phyloP scores from a whole-genome alignment of 2,329 filamentous ascomycete species.

The Neophaeococcomyces mojaviensis region DNA sequence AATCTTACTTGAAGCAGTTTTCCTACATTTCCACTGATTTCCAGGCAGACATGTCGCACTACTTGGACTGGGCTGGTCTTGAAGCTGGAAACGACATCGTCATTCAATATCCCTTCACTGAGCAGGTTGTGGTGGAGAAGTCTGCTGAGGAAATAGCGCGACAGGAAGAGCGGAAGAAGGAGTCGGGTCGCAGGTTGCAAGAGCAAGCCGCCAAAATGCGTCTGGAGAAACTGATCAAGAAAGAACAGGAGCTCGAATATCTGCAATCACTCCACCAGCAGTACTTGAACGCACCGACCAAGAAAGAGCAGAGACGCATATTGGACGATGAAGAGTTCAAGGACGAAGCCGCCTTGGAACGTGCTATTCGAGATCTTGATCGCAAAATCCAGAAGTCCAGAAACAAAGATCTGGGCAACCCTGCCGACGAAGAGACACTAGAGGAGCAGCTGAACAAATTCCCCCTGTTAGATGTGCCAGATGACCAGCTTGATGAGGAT shows the following conservation, averaged over 20 bases:
- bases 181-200: conserved; percentile 82
- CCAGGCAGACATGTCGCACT: conserved; percentile 65
- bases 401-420: conserved; percentile 87
- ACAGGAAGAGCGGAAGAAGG: conserved; percentile 88
- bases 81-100: conserved; percentile 76
- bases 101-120: conserved; percentile 87
- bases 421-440: conserved; percentile 65
- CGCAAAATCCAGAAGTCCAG: conserved; percentile 81
- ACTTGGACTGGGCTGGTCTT: conserved; percentile 83
- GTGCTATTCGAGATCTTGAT: conserved; percentile 79
- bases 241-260: conserved; percentile 91
- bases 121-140: conserved; percentile 84
- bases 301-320: conserved; percentile 81
- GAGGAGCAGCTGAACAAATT: conserved; percentile 67
- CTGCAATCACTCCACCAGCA: conserved; percentile 74
- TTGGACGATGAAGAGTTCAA: conserved; percentile 88
- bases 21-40: conserved; percentile 85
- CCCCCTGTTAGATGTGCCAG: conserved; percentile 77
- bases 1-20: conserved; percentile 78
- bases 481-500: conserved; percentile 88
- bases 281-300: conserved; percentile 58
- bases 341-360: conserved; percentile 79
- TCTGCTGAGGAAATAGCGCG: conserved; percentile 85
- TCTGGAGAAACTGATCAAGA: conserved; percentile 86
- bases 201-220: conserved; percentile 97